Base-by-base conservation (phyloP, 805 yeast species). In the Saccharomyces paradoxus region DNA sequence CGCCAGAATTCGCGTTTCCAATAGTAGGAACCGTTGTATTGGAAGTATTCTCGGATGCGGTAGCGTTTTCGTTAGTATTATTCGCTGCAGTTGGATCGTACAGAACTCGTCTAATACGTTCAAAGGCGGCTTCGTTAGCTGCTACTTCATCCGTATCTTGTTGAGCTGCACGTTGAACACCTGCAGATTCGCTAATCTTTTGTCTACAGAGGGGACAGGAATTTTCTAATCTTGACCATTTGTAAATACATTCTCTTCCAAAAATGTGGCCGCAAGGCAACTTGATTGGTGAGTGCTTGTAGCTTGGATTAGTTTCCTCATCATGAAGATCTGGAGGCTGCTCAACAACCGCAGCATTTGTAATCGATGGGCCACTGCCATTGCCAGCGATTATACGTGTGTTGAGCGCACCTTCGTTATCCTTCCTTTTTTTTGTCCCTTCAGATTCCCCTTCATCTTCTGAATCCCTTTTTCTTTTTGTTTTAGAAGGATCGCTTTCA, bases 161-260 rank as follows among this genome's bases (percentile, higher is more conserved):
- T n/a, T 55, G 53, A n/a, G 55, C 57, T 9, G 53, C 49, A 21
- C 47, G 31, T 22, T 50, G 53, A 17, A 53, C 55, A 17, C 53
- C 49, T 14, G 55, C 52, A 24, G 46, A 41, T 41, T 65, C 71
- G 53, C 77, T 76, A 56, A 86, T 73, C 22, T 77, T 73, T 17
- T 74, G 74, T 55, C 98, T 81, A 67, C 99, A 92, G 49, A 92
- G 71, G 0, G 99, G 99, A 67, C 98, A 91, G 1, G 89, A 81
- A 30, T 81, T 78, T 62, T 86, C 83, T 26, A 80, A 72, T 56
- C 78, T 79, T 51, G 92, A 79, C 99, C 99, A 92, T 61, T 86
- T 88, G 55, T 76, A 80, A 26, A 90, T 74, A 73, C 99, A 92
- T n/a, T 81, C 79, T 57, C 83, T 78, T 6, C 99, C 98, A 74